A percentile compares a stretch with the other conserved stretches of the same genome.
Conservation (phyloP, 78 protist species). For the Cavenderia fasciculata region DNA sequence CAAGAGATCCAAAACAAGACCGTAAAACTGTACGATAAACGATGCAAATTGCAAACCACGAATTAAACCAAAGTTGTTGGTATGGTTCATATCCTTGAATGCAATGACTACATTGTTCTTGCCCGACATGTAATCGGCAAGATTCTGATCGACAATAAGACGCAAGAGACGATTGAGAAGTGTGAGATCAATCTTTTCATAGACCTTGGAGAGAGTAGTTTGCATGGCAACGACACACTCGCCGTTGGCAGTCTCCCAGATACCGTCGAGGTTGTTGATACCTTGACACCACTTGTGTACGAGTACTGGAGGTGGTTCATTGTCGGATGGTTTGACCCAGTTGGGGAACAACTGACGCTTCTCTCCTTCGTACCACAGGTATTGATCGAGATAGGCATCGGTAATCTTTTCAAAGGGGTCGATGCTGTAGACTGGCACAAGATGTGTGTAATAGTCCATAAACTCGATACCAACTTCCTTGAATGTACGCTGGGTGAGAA, state of each 20-base stretch:
- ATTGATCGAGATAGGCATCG: conserved; percentile 99
- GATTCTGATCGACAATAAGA: conserved; percentile 98
- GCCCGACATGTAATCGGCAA: conserved; percentile 99
- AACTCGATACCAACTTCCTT: conserved; percentile 98
- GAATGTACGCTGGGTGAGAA: conserved; percentile 98
- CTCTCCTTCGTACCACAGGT: conserved; percentile 99
- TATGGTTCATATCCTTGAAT: conserved; percentile 99
- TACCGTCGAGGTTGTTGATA: conserved; percentile 95
- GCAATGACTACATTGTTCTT: conserved; percentile 97
- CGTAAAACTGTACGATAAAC: conserved; percentile 95
- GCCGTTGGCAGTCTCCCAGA: conserved; percentile 98
- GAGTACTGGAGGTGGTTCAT: conserved; percentile 99
- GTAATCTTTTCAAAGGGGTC: conserved; percentile 99
- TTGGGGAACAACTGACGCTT: conserved; percentile 99
- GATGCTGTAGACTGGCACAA: conserved; percentile 98
- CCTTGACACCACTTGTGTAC: conserved; percentile 99
- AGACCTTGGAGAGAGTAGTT: conserved; percentile 89
- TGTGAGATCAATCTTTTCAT: conserved; percentile 98
- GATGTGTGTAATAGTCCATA: conserved; percentile 97
- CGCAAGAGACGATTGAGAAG: conserved; percentile 98
- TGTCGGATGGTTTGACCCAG: conserved; percentile 99
- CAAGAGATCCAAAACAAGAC: conserved; percentile 97
- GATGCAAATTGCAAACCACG: conserved; percentile 99
- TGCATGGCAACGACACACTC: conserved; percentile 96
- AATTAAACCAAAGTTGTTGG: conserved; percentile 96